These are phyloP conservation scores for Populus hybrid DNA, from an alignment of 441 rosid species.

Conservation along the genomic window DNA sequence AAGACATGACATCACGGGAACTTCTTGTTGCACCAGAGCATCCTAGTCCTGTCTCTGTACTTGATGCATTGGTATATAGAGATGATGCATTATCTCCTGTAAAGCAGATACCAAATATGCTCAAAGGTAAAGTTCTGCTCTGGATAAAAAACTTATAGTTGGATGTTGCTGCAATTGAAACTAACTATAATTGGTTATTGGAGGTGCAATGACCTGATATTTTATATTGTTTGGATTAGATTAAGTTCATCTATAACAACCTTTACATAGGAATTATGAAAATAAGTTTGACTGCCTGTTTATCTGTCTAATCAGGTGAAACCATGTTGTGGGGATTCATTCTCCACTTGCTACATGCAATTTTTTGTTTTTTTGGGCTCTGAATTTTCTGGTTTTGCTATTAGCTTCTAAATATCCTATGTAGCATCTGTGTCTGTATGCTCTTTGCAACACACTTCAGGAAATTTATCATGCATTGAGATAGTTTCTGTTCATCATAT, in stretches of 20 bases:
- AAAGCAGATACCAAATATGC: constrained; percentile 36
- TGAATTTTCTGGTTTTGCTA: constrained; percentile 3
- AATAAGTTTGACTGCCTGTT: no score
- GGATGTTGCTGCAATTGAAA: neutral
- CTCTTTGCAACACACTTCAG: constrained; percentile 1
- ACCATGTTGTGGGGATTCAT: neutral
- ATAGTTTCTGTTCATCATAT: neutral
- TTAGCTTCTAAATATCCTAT: neutral
- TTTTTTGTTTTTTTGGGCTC: neutral
- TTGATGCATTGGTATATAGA: constrained; percentile 49
- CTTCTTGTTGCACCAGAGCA: constrained; percentile 53
- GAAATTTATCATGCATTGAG: neutral
- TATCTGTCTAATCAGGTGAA: neutral
- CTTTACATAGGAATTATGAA: neutral
- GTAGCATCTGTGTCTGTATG: neutral
- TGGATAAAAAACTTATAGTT: neutral
- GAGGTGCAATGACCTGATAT: neutral
- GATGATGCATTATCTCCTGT: constrained; percentile 60
- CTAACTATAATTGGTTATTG: neutral
- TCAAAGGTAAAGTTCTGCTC: constrained; percentile 37
- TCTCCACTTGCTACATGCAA: neutral
- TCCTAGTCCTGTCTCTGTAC: constrained; percentile 90
- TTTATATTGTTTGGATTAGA: neutral
- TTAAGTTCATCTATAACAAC: neutral
- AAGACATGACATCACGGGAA: constrained; percentile 47